A percentile compares a stretch with the other conserved stretches of the same genome.
phyloP scores from a whole-genome alignment of 192 early-diverging fungal species.

The Oehlia diaphana region DNA sequence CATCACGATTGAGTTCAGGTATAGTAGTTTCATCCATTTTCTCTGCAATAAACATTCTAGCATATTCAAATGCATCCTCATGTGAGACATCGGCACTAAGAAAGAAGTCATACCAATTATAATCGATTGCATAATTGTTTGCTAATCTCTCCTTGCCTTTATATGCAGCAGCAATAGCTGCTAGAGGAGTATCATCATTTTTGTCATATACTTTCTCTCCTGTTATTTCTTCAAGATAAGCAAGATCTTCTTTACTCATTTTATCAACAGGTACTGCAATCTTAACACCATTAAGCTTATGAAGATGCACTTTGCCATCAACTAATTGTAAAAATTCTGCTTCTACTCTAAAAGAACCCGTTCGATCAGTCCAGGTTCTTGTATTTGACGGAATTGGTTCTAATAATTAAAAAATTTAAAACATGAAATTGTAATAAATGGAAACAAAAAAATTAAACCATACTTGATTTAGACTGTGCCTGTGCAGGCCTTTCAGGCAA shows the following conservation, averaged over 20 bases:
- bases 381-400: conserved; percentile 63
- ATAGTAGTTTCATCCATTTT: conserved; percentile 82
- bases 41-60: conserved; percentile 82
- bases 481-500: conserved; percentile 25
- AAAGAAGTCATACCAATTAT: conserved; percentile 95
- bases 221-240: conserved; percentile 52
- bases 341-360: conserved; percentile 89
- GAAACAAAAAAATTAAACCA: background rate
- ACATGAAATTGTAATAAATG: background rate
- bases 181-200: conserved; percentile 20
- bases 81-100: conserved; percentile 72
- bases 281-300: conserved; percentile 93
- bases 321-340: conserved; percentile 78
- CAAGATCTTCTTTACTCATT: conserved; percentile 64
- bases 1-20: conserved; percentile 70
- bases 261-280: conserved; percentile 92
- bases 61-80: conserved; percentile 78
- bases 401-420: background rate
- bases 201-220: conserved; percentile 42
- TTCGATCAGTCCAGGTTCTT: conserved; percentile 91
- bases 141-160: conserved; percentile 36
- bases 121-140: conserved; percentile 65
- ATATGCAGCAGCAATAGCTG: conserved; percentile 27
- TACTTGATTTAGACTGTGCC: conserved; percentile 28
- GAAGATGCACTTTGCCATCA: conserved; percentile 88